Conservation (phyloP, 1,139 yeast species). For the Williopsis jadinii region DNA sequence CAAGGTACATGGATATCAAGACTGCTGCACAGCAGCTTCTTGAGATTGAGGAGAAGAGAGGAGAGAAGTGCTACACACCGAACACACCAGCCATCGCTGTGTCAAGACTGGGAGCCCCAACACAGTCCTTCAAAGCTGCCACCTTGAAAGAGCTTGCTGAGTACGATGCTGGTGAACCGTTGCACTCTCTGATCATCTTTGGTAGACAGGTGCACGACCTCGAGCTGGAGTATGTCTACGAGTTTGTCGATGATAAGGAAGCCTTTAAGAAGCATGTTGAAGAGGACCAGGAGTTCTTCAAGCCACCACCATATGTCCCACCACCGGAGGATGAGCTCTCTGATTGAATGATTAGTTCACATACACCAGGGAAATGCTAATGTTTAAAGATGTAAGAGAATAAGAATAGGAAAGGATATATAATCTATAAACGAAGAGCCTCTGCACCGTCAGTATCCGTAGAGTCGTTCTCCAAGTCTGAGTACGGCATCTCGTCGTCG, state of each 20-base stretch:
- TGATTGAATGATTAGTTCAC: conserved; percentile 6
- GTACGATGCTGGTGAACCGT: conserved; percentile 90
- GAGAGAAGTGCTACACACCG: conserved; percentile 71
- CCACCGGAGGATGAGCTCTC: conserved; percentile 28
- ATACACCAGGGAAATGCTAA: no score
- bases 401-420: neutral
- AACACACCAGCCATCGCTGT: conserved; percentile 92
- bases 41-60: conserved; percentile 75
- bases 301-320: conserved; percentile 39
- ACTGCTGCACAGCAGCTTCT: conserved; percentile 84
- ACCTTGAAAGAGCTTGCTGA: conserved; percentile 66
- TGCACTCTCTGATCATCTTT: conserved; percentile 83
- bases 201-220: conserved; percentile 94
- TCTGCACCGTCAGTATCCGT: neutral
- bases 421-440: no score
- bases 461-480: neutral
- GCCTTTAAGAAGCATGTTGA: conserved; percentile 51
- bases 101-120: conserved; percentile 82
- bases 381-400: neutral
- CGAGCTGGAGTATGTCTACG: conserved; percentile 79
- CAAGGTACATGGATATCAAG: conserved; percentile 88
- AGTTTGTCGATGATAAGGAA: conserved; percentile 63
- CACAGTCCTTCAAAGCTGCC: conserved; percentile 79
- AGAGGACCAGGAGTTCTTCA: conserved; percentile 71
- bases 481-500: neutral